A percentile compares a stretch with the other conserved stretches of the same genome.
These are phyloP conservation scores for Solanum bulbocastanum DNA, from an alignment of 257 asterid genomes.

Conservation along the genomic window DNA sequence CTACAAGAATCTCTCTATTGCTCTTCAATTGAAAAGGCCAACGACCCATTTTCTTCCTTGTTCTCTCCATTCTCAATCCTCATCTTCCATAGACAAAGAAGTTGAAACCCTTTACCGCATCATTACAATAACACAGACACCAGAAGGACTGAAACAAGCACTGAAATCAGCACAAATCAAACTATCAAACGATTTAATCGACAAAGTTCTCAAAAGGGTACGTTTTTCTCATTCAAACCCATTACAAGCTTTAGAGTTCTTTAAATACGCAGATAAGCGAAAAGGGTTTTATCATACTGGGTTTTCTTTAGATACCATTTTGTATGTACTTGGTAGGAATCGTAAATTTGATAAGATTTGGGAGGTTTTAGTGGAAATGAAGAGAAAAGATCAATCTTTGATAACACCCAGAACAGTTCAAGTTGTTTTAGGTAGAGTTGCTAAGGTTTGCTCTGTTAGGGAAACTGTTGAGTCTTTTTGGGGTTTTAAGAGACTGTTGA, in stretches of 20 bases:
- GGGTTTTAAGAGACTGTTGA: conserved; percentile 46
- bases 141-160: conserved; percentile 38
- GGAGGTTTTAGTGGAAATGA: conserved; percentile 56
- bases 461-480: conserved; percentile 65
- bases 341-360: conserved; percentile 60
- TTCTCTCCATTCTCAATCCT: conserved; percentile 2
- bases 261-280: conserved; percentile 33
- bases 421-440: conserved; percentile 71
- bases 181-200: conserved; percentile 54
- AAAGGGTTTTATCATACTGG: conserved; percentile 55
- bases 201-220: conserved; percentile 64
- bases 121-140: conserved; percentile 39
- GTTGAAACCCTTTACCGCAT: conserved; percentile 44
- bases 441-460: conserved; percentile 84
- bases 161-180: conserved; percentile 42
- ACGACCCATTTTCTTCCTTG: neutral
- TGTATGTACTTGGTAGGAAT: conserved; percentile 64
- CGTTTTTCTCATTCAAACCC: conserved; percentile 86
- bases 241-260: conserved; percentile 53
- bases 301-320: conserved; percentile 62
- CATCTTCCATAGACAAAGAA: conserved; percentile 18
- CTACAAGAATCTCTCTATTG: neutral
- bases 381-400: conserved; percentile 49
- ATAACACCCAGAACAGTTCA: conserved; percentile 74
- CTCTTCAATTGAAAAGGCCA: neutral